Base-by-base conservation (phyloP, 164 flowering plant genomes). In the Sedum album region DNA sequence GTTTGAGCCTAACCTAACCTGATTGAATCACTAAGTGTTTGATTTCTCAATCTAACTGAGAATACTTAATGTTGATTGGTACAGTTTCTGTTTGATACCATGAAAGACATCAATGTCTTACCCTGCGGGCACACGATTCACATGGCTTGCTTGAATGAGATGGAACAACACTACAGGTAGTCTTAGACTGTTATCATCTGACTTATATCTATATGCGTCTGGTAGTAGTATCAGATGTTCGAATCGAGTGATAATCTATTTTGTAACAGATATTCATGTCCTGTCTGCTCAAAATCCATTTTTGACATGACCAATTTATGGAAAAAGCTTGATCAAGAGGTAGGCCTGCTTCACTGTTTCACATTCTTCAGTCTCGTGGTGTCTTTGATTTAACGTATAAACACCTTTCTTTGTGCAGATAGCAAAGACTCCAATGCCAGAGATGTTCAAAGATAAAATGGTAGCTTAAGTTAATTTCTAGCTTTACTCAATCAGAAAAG, bases 21-120 rank as follows among this genome's bases (percentile, higher is more conserved):
- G 35, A 31, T 11, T 14, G 35, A n/a, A 31, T 44, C 23, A 14
- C 5, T 30, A 39, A 23, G 3, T 35, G 25, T 51, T 14, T 26
- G 20, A 44, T 65, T 66, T 10, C 31, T 5, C 4, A 5, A 13
- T 44, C 23, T 51, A 36, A 31, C 41, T 26, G 21, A 17, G 25
- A 21, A n/a, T 67, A 46, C 38, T 49, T 14, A 65, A 60, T 26
- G 38, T 14, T 11, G 4, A 15, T 15, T 1, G 67, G 0, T 75
- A 78, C 96, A 92, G 97, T 92, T 78, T 82, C 80, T 89, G 18
- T 92, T 92, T 69, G 96, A 92, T 74, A 83, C 97, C 1, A 80
- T 73, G 64, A 86, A 81, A 69, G 91, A 82, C 17, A 79, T 85
- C 18, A 84, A 85, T 39, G 93, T 87, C 35, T 76, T 92, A 64